Conservation (phyloP, 441 rosid genomes). For the Pelargonium cotyledonis region DNA sequence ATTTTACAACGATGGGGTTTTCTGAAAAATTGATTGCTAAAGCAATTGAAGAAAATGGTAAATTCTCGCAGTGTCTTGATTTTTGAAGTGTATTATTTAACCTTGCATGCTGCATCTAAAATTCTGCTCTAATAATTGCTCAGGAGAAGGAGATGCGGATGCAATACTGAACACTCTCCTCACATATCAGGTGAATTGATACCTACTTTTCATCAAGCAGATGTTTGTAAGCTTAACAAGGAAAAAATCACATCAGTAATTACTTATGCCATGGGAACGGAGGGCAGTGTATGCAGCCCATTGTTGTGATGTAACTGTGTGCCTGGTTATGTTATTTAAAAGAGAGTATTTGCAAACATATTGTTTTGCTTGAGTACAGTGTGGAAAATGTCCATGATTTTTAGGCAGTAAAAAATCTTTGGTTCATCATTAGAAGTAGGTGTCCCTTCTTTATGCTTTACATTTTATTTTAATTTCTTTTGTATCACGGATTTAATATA, state of each 20-base stretch:
- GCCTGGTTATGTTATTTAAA: no score
- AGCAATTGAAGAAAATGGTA: constrained; percentile 63
- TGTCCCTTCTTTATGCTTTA: no score
- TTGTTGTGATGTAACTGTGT: no score
- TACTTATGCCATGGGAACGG: not conserved
- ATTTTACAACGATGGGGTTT: constrained; percentile 67
- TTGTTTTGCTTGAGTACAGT: no score
- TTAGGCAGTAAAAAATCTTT: no score
- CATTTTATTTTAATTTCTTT: no score
- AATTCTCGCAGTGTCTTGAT: constrained; percentile 12
- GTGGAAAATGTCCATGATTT: no score
- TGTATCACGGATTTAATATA: no score
- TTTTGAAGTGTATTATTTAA: constrained; percentile 4
- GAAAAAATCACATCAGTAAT: no score
- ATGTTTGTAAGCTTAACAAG: no score
- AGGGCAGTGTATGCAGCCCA: not conserved
- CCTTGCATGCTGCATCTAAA: constrained; percentile 17
- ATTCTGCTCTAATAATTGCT: constrained; percentile 17
- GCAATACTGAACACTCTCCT: constrained; percentile 57
- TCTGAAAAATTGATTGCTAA: constrained; percentile 44
- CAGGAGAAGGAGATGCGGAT: constrained; percentile 58
- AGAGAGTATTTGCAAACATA: no score
- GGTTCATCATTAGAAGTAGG: no score
- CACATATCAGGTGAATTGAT: constrained; percentile 44
- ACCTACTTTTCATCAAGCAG: not conserved